phyloP scores from a whole-genome alignment of 2,329 filamentous ascomycete species.

The Colletotrichum sp. region DNA sequence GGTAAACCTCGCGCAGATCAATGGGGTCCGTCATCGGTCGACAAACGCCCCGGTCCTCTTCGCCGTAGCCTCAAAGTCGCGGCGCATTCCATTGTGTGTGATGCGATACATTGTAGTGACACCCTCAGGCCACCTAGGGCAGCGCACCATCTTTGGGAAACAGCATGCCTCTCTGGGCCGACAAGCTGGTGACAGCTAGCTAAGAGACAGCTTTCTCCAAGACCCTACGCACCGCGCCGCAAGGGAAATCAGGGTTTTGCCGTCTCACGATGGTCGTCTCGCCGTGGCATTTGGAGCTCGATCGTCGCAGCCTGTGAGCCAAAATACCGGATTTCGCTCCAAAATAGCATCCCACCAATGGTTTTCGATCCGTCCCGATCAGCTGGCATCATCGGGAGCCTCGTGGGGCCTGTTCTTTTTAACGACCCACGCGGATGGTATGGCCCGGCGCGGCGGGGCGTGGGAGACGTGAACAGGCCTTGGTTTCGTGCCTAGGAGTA shows the following conservation, averaged over 20 bases:
- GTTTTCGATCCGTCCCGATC: slow-evolving; percentile 7
- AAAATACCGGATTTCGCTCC: neutral
- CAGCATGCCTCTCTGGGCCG: neutral
- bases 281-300: neutral
- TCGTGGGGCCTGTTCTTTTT: neutral
- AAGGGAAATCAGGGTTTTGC: slow-evolving; percentile 13
- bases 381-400: slow-evolving; percentile 2
- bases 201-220: neutral
- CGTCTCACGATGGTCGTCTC: neutral
- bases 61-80: slow-evolving; percentile 1
- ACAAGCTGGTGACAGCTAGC: neutral
- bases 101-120: neutral
- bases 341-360: slow-evolving; percentile 6
- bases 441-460: neutral
- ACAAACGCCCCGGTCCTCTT: neutral
- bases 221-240: slow-evolving; percentile 16
- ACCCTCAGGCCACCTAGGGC: neutral
- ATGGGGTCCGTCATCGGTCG: slow-evolving; percentile 11
- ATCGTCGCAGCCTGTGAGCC: neutral
- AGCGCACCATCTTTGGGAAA: neutral
- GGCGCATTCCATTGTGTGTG: neutral
- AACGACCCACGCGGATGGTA: slow-evolving; percentile 15
- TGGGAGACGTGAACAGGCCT: neutral
- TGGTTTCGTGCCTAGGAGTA: neutral
- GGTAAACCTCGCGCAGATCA: slow-evolving; percentile 14